These are phyloP conservation scores for Ilyonectria sp. DNA, from an alignment of 2,329 filamentous ascomycete species.

Conservation along the genomic window DNA sequence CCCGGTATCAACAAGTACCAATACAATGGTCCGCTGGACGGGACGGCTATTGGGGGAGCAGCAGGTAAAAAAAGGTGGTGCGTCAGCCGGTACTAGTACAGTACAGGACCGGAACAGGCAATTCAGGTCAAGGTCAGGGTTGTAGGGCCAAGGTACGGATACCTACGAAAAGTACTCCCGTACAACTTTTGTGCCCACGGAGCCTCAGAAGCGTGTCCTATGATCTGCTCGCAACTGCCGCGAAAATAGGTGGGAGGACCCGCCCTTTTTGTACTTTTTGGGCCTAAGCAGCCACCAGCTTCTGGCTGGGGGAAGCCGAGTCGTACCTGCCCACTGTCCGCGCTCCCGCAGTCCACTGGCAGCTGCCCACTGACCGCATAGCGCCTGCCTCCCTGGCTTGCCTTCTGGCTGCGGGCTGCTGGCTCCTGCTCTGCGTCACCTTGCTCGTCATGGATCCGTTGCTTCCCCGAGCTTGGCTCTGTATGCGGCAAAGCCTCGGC, in stretches of 20 bases:
- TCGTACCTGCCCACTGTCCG: slow-evolving; percentile 12
- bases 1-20: not conserved
- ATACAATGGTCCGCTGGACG: not conserved
- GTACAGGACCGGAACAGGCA: slow-evolving; percentile 5
- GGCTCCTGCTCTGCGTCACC: not conserved
- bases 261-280: slow-evolving; percentile 53
- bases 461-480: not conserved
- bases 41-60: not conserved
- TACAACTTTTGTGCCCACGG: slow-evolving; percentile 7
- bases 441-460: slow-evolving; percentile 7
- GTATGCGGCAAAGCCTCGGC: slow-evolving; percentile 6
- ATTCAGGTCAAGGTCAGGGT: slow-evolving; percentile 18
- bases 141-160: slow-evolving; percentile 22
- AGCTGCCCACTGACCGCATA: not conserved
- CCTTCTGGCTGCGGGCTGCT: not conserved
- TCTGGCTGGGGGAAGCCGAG: slow-evolving; percentile 2
- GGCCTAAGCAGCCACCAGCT: slow-evolving; percentile 20
- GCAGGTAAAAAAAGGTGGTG: not conserved
- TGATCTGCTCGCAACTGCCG: slow-evolving; percentile 44
- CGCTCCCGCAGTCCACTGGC: not conserved
- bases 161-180: slow-evolving; percentile 36
- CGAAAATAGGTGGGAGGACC: slow-evolving; percentile 48
- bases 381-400: not conserved
- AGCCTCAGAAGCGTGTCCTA: slow-evolving; percentile 39
- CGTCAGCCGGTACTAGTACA: not conserved